Evolutionary conservation across 305 asterid species (phyloP).

Genomic region (Ajuga reptans): DNA sequence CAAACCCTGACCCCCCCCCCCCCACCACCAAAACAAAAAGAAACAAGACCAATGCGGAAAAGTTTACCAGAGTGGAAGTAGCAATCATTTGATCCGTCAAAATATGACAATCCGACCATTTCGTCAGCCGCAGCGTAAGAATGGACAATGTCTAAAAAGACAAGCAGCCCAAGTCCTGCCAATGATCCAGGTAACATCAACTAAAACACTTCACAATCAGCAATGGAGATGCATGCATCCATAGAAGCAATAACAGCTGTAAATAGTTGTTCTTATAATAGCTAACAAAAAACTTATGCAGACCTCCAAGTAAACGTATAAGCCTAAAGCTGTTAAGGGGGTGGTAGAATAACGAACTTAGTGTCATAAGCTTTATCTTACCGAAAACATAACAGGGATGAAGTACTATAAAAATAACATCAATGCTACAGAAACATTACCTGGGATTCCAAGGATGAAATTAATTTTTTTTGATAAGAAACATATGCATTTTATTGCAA

Average conservation of each 20-base stretch:
- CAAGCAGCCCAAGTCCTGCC: conserved; percentile 82
- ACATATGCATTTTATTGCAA: too few species aligned
- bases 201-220: conserved; percentile 1
- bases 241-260: conserved; percentile 12
- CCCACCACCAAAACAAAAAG: not conserved
- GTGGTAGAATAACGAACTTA: conserved; percentile 1
- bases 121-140: conserved; percentile 97
- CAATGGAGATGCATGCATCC: conserved; percentile 16
- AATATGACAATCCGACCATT: conserved; percentile 88
- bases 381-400: not conserved
- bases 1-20: not conserved
- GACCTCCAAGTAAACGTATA: not conserved
- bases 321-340: not conserved
- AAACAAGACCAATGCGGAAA: not conserved
- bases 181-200: conserved; percentile 19
- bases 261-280: not conserved
- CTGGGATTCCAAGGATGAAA: conserved; percentile 2
- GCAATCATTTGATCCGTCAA: conserved; percentile 98
- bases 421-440: not conserved
- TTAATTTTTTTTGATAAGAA: too few species aligned
- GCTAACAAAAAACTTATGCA: conserved; percentile 6
- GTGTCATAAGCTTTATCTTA: not conserved
- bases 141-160: conserved; percentile 85
- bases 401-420: not conserved
- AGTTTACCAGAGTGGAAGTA: conserved; percentile 80